phyloP scores from a whole-genome alignment of 257 asterid genomes.

The Fraxinus americana region DNA sequence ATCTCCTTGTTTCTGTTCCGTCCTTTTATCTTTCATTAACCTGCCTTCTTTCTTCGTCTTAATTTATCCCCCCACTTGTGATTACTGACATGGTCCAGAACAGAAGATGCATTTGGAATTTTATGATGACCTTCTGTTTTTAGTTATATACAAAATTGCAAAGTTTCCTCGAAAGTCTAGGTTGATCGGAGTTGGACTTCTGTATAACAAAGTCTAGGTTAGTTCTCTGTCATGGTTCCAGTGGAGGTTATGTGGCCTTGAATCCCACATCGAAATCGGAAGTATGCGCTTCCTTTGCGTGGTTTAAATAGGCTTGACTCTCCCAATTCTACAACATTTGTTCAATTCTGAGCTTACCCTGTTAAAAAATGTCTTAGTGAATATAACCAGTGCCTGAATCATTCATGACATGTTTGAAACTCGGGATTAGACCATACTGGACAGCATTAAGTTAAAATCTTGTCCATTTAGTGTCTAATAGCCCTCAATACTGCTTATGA shows the following conservation, averaged over 20 bases:
- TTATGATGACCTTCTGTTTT: background rate
- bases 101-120: background rate
- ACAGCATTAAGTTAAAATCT: too few species aligned
- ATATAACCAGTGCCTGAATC: background rate
- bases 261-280: too few species aligned
- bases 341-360: background rate
- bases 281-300: too few species aligned
- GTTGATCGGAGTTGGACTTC: background rate
- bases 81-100: background rate
- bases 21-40: too few species aligned
- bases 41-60: background rate
- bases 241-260: too few species aligned
- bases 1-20: too few species aligned
- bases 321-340: too few species aligned
- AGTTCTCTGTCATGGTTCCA: too few species aligned
- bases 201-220: constrained; percentile 38
- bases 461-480: background rate
- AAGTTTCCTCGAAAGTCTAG: background rate
- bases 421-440: too few species aligned
- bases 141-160: background rate
- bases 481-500: background rate
- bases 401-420: background rate
- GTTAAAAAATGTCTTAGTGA: background rate
- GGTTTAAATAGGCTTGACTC: too few species aligned
- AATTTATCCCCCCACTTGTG: background rate